phyloP scores from a whole-genome alignment of 2,329 filamentous ascomycete species.

The Eutypella sp. region DNA sequence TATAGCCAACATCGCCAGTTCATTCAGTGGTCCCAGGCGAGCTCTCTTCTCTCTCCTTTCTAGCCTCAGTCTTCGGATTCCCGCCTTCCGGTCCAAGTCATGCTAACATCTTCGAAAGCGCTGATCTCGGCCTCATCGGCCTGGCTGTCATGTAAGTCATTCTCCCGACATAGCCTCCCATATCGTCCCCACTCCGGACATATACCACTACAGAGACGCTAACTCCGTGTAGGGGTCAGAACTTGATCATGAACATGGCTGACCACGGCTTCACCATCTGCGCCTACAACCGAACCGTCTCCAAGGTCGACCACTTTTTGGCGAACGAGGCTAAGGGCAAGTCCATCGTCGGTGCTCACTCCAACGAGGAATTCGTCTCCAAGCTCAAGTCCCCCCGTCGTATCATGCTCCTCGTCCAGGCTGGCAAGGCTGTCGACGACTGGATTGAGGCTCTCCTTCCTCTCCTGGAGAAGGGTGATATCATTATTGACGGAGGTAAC shows the following conservation, averaged over 20 bases:
- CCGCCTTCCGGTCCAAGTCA: constrained; percentile 28
- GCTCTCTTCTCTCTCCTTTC: constrained; percentile 21
- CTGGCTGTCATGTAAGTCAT: constrained; percentile 76
- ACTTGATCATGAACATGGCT: constrained; percentile 84
- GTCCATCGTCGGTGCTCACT: constrained; percentile 89
- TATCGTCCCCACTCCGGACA: constrained; percentile 1
- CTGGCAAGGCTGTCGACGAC: constrained; percentile 94
- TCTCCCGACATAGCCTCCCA: too few species aligned
- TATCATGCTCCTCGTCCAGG: constrained; percentile 99
- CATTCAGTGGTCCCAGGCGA: constrained; percentile 56
- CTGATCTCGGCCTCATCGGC: constrained; percentile 89
- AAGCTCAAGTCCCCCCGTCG: constrained; percentile 97
- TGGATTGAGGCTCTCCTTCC: constrained; percentile 95
- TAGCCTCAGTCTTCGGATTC: constrained; percentile 14
- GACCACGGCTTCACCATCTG: constrained; percentile 94
- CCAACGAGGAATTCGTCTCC: constrained; percentile 86
- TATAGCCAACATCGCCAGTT: constrained; percentile 62
- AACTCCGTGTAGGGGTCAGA: constrained; percentile 58
- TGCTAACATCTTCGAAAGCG: constrained; percentile 60
- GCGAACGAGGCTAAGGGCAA: constrained; percentile 92
- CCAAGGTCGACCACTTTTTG: constrained; percentile 95
- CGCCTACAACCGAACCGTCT: constrained; percentile 97
- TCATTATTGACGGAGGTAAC: constrained; percentile 99
- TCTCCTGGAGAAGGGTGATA: constrained; percentile 79
- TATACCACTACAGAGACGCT: constrained; percentile 3